Base-by-base conservation (phyloP, 352 stramenopile genomes). In the Globisporangium cederbergense region DNA sequence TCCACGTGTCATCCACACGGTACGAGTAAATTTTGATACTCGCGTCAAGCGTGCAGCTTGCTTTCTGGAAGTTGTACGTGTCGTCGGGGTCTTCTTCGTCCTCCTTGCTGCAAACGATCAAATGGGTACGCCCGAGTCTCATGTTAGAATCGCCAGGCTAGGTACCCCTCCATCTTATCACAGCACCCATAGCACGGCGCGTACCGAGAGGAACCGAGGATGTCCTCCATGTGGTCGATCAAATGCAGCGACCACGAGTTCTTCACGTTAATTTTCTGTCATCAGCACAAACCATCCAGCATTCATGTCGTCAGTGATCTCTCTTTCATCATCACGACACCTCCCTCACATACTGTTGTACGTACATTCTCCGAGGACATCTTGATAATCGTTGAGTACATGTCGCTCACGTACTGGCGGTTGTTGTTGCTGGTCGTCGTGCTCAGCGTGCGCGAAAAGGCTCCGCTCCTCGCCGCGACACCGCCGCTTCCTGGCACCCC, bases 1-100 rank as follows among this genome's bases (percentile, higher is more conserved):
- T 91, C 83, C 97, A 98, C 53, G 97, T 98, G 72, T 99, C 96
- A 70, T 99, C 97, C 36, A 99, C 97, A 60, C 97, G 93, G 73
- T 99, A 98, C 42, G 94, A 98, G 76, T 99, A 99, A 66, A 99
- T 99, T 76, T 99, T 99, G 28, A 99, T 95, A 67, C 89, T 98
- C 2, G 97, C 97, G 71, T 99, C 96, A n/a, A 99, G 71, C 18
- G 97, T 99, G 73, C 97, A 99, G 64, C 88, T 98, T 30, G 97
- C 97, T 63, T 98, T 98, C 67, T 98, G 96, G 70, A 99, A 99
- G 71, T 99, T 99, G 60, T 89, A 95, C 60, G 86, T 93, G 25
- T 85, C 75, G 36, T 88, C 65, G 3, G 66, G 61, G 36, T 76
- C 67, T 52, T 76, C 78, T 22, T 75, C 74, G 18, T 83, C 61